These are phyloP conservation scores for Corynespora cassiicola DNA, from an alignment of 2,329 filamentous ascomycete genomes.

Conservation along the genomic window DNA sequence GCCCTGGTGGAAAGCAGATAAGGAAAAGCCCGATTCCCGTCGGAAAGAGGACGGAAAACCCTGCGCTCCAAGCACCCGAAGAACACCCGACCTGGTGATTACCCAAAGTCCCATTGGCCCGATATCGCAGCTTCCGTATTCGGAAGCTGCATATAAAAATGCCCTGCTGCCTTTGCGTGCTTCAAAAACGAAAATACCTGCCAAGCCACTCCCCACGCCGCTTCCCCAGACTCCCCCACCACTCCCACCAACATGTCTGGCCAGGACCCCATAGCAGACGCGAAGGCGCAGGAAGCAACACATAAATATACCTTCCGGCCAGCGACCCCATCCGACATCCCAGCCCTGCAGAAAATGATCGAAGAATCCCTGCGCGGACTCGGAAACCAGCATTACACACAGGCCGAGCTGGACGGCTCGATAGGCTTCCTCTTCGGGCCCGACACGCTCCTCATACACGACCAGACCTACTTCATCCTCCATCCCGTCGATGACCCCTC, in stretches of 20 bases:
- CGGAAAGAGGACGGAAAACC: neutral
- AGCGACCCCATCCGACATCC: slow-evolving; percentile 37
- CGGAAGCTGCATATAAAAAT: too few relatives aligned
- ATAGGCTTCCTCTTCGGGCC: slow-evolving; percentile 45
- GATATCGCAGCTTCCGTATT: slow-evolving; percentile 11
- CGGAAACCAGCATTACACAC: slow-evolving; percentile 34
- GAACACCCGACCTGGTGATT: neutral
- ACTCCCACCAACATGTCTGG: slow-evolving; percentile 5
- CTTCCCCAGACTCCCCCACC: too few relatives aligned
- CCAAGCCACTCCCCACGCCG: too few relatives aligned
- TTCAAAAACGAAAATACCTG: too few relatives aligned
- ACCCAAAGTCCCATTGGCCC: slow-evolving; percentile 10
- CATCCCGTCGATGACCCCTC: slow-evolving; percentile 24
- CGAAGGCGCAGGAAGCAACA: slow-evolving; percentile 42
- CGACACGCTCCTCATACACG: slow-evolving; percentile 38
- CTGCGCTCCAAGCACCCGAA: neutral
- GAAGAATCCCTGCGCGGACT: slow-evolving; percentile 33
- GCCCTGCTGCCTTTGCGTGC: too few relatives aligned
- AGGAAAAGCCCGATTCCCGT: too few relatives aligned
- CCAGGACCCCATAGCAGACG: slow-evolving; percentile 33
- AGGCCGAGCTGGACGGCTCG: slow-evolving; percentile 42
- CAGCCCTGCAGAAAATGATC: slow-evolving; percentile 37
- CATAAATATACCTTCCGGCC: slow-evolving; percentile 33
- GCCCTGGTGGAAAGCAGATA: too few relatives aligned
- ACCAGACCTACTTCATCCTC: slow-evolving; percentile 42